Evolutionary conservation across 1,284 basidiomycete species (phyloP), one percentile per base, ranked within the genome.

Genomic region (Veloboletus limbatus): DNA sequence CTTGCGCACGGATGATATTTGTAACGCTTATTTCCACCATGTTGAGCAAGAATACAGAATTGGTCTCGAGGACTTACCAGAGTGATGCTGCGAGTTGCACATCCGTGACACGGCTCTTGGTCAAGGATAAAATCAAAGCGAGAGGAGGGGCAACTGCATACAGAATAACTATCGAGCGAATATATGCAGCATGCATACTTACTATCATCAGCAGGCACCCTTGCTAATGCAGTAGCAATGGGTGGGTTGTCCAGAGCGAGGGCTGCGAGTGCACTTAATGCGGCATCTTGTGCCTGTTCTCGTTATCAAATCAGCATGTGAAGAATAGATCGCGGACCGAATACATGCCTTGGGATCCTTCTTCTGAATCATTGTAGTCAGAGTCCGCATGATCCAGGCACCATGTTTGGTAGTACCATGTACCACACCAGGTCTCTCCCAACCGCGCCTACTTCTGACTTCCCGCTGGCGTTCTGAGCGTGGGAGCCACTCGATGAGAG

Each of bases 11-110:
- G 24, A 84, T 66, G 39, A 82, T 76, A 53, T 77, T 74, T 3
- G 81, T 79, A 8, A 77, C 75, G 41, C 85, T 85, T 48, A 21
- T 47, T 33, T 24, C 13, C 8, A 20, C 6, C 4, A 17, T 17
- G 13, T 25, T 42, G 37, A 48, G 18, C 31, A 24, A 8, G 3
- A 16, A 20, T 28, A 22, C 4, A 34, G 22, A 18, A 33, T 22
- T 3, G 42, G 14, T 25, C 14, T 26, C n/a, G 24, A 41, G 38
- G 13, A 59, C 68, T 32, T 56, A 85, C 86, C 85, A 88, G 20
- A 85, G 60, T 55, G 78, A 78, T 2, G 85, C 82, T 1, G 85
- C 79, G 3, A 88, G 62, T 49, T 85, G 83, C 6, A 85, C 74
- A 22, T 83, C 79, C 0, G 71, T 62, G 3, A 68, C 67, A 8